Conservation (phyloP, 2,329 filamentous ascomycete species). For the Colletotrichum filicis region DNA sequence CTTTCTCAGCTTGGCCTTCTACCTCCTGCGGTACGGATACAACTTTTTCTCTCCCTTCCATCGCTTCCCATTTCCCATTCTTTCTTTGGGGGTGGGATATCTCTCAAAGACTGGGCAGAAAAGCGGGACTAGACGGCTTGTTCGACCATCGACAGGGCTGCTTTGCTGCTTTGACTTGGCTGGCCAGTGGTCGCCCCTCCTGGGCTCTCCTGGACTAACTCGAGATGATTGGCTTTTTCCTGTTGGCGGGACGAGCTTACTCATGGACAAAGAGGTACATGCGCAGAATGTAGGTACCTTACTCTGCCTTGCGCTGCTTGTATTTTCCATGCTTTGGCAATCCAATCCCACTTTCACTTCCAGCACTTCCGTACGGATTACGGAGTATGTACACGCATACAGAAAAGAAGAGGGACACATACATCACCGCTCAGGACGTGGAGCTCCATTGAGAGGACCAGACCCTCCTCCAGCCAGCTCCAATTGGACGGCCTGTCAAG, state of each 20-base stretch:
- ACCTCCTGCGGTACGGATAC: not conserved
- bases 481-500: conserved; percentile 25
- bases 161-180: conserved; percentile 27
- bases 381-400: not conserved
- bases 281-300: not conserved
- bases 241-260: conserved; percentile 30
- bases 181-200: not conserved
- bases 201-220: not conserved
- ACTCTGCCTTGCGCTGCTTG: not conserved
- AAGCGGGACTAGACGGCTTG: conserved; percentile 16
- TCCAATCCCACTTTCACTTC: conserved; percentile 16
- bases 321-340: conserved; percentile 17
- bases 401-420: conserved; percentile 27
- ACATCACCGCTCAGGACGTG: conserved; percentile 22
- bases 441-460: conserved; percentile 18
- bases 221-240: conserved; percentile 19
- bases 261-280: conserved; percentile 21
- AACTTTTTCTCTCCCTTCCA: not conserved
- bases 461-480: not conserved
- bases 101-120: conserved; percentile 22
- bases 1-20: not conserved
- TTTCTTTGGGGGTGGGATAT: not conserved
- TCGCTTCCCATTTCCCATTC: not conserved
- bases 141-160: conserved; percentile 12
- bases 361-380: conserved; percentile 27